Evolutionary conservation across 2,329 filamentous ascomycete genomes (phyloP), one percentile per base, ranked within the genome.

Genomic region (Xylariaceae sp.): DNA sequence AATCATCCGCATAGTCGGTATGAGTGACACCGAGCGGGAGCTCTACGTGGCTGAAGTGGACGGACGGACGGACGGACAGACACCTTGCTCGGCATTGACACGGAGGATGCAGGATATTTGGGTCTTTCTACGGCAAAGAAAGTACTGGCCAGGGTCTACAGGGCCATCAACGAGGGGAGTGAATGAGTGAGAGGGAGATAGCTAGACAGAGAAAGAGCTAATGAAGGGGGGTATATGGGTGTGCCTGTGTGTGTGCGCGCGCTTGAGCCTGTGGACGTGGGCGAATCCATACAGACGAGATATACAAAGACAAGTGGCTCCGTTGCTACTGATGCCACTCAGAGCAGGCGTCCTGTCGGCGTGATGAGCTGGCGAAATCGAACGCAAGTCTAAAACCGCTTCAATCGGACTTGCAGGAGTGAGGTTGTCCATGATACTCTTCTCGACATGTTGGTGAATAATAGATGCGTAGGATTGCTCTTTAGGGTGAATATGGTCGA

Each of bases 291-390:
- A 16, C 40, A 44, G 39, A 47, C 20, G 36, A 50, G 49, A 47
- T 33, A 55, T 46, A 51, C 51, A 41, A 27, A 60, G 55, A 58
- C 51, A 55, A 50, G 48, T 58, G 44, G 51, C 49, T 55, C 51
- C 51, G 45, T 53, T 55, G 52, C 35, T 45, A 33, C 50, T 36
- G 57, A 55, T 24, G 33, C 52, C 13, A 30, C 39, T 11, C 21
- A 46, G 53, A 55, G 40, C 46, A 46, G 40, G 48, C 37, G 50
- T 42, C 35, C 29, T n/a, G 40, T 37, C 42, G 33, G 45, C 27
- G 20, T 43, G 58, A 58, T 60, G 58, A 53, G 51, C 45, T 58
- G 58, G 58, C 58, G 50, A 15, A 15, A 30, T 57, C 40, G 47
- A 50, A 53, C 40, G 11, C 29, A 45, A 54, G 33, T 53, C 46